Evolutionary conservation across 148 eudicot genomes (phyloP).

Genomic region (Vaccinium corymbosum): DNA sequence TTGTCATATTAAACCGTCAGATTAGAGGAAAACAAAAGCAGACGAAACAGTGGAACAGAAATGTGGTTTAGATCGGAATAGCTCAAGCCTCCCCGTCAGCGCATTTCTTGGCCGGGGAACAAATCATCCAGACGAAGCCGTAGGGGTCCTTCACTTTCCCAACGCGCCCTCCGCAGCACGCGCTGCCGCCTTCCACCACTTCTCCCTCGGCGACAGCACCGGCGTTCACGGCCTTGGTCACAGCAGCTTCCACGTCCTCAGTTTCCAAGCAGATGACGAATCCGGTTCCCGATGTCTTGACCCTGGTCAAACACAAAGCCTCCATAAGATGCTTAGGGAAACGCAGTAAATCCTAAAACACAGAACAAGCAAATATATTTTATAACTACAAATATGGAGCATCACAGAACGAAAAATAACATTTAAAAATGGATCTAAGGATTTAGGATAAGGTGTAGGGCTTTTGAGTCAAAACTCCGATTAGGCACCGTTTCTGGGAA

Average conservation of each 20-base stretch:
- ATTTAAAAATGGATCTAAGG: too few species aligned
- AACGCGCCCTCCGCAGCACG: slow-evolving; percentile 26
- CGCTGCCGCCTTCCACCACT: slow-evolving; percentile 41
- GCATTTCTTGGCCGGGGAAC: slow-evolving; percentile 38
- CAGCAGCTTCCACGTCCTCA: slow-evolving; percentile 53
- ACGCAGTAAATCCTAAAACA: background rate
- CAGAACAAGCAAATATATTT: background rate
- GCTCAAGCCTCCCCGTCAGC: slow-evolving; percentile 32
- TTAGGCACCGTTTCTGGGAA: too few species aligned
- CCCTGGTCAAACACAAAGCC: slow-evolving; percentile 22
- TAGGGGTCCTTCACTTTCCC: slow-evolving; percentile 76
- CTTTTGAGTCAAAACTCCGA: too few species aligned
- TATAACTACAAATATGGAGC: background rate
- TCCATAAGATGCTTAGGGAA: too few species aligned
- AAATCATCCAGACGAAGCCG: slow-evolving; percentile 61
- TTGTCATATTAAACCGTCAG: too few species aligned
- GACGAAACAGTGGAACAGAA: background rate
- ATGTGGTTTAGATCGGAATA: background rate
- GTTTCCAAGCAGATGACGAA: slow-evolving; percentile 51
- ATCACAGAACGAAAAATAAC: background rate
- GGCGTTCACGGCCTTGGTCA: slow-evolving; percentile 52
- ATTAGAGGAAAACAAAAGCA: too few species aligned
- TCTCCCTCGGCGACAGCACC: slow-evolving; percentile 62
- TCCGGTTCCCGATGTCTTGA: slow-evolving; percentile 33
- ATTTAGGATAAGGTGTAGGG: too few species aligned